phyloP scores from a whole-genome alignment of 495 filamentous ascomycete species.

The Letharia lupina region DNA sequence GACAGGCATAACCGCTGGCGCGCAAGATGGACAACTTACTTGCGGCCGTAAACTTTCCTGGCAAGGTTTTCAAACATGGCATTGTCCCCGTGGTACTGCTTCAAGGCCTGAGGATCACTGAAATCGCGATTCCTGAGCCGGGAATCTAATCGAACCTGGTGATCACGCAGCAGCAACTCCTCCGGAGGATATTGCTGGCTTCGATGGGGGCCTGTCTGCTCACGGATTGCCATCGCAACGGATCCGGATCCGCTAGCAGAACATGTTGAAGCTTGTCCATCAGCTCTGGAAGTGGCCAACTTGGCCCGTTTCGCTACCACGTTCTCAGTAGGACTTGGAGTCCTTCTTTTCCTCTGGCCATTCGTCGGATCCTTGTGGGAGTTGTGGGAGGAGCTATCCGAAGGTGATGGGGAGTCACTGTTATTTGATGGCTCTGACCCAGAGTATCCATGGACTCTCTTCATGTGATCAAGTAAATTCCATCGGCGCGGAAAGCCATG shows the following conservation, averaged over 20 bases:
- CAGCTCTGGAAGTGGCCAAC: conserved; percentile 3
- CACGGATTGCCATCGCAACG: neutral
- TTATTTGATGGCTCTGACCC: conserved; percentile 18
- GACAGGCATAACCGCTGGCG: neutral
- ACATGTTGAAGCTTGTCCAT: neutral
- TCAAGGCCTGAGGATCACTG: conserved; percentile 15
- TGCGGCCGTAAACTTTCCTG: conserved; percentile 11
- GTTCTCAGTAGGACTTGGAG: conserved; percentile 16
- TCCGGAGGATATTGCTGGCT: conserved; percentile 1
- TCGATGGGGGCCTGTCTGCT: neutral
- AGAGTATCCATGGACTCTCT: conserved; percentile 78
- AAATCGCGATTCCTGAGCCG: conserved; percentile 17
- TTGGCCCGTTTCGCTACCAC: conserved; percentile 19
- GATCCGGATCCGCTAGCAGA: neutral
- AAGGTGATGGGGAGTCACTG: conserved; percentile 15
- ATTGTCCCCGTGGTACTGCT: conserved; percentile 17
- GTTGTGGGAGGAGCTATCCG: conserved; percentile 5
- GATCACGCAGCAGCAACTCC: conserved; percentile 18
- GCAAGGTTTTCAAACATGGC: conserved; percentile 19
- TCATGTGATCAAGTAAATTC: conserved; percentile 94
- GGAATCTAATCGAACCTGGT: conserved; percentile 17
- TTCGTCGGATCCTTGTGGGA: neutral
- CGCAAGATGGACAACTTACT: conserved; percentile 14
- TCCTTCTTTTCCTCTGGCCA: conserved; percentile 19
- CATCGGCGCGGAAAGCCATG: conserved; percentile 88